Conservation (phyloP, 2,329 filamentous ascomycete genomes). For the Aspergillus ochraceus region DNA sequence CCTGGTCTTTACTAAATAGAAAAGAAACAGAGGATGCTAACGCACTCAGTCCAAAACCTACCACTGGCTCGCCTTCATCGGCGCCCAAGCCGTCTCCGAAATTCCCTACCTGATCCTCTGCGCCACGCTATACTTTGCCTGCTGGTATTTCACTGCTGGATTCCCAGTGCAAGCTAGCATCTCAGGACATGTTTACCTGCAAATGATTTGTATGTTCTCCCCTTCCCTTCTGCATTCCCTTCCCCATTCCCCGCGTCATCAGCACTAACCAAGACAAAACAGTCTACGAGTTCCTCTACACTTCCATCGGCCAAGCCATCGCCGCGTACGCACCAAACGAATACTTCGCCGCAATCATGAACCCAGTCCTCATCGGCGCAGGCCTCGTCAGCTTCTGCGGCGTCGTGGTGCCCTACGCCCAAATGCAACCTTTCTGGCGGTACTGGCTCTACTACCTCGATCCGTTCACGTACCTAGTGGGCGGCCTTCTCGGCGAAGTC, state of each 20-base stretch:
- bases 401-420: slow-evolving; percentile 39
- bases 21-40: not conserved
- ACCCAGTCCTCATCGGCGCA: slow-evolving; percentile 55
- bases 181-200: slow-evolving; percentile 40
- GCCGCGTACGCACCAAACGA: slow-evolving; percentile 63
- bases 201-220: slow-evolving; percentile 37
- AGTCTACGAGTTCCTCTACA: slow-evolving; percentile 46
- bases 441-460: slow-evolving; percentile 49
- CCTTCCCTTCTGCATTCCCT: not conserved
- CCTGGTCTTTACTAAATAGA: rapidly evolving
- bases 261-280: not conserved
- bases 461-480: slow-evolving; percentile 45
- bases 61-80: slow-evolving; percentile 60
- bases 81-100: slow-evolving; percentile 51
- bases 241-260: not conserved
- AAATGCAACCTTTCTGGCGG: slow-evolving; percentile 42
- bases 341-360: slow-evolving; percentile 59
- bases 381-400: slow-evolving; percentile 42
- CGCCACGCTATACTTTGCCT: slow-evolving; percentile 48
- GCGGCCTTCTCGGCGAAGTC: slow-evolving; percentile 38
- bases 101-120: slow-evolving; percentile 49
- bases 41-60: slow-evolving; percentile 54
- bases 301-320: slow-evolving; percentile 48
- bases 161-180: slow-evolving; percentile 33
- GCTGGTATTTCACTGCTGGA: slow-evolving; percentile 62